Evolutionary conservation across 257 asterid species (phyloP), one percentile per base, ranked within the genome.

Genomic region (Scutellaria minor): DNA sequence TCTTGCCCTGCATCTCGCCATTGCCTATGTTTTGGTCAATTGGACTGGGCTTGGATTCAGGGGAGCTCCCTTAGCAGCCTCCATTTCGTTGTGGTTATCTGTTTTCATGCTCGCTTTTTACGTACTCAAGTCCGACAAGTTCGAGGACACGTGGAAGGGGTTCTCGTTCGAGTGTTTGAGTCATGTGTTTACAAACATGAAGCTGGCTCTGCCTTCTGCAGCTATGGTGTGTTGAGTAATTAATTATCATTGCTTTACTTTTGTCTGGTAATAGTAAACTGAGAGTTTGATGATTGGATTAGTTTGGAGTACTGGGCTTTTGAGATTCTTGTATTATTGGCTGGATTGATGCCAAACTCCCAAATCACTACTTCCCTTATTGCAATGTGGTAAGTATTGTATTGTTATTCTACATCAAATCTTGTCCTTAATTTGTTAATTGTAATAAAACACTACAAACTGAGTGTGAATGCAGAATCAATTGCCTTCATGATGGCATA

Each of bases 261-360:
- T 31, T 31, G 27, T 24, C 37, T 31, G 2, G 50, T 0, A 9
- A 1, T 50, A 0, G n/a, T 50, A 4, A 50, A n/a, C n/a, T 50
- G 55, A n/a, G 7, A 14, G 31, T 52, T 14, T n/a, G 8, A 14
- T 51, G 2, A 1, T 72, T 48, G 12, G 6, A 47, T 57, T 88
- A 94, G 98, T 71, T 70, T 94, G 85, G 97, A 94, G 73, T 84
- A 79, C 27, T 89, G 97, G 91, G 97, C 97, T 63, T 89, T 88
- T 53, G 99, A 94, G 89, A 64, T 83, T 70, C 95, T 91, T 24
- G 99, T 94, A 47, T 68, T 94, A 59, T 71, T 91, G 78, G 95
- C 97, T 0, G 97, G 99, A 44, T 60, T 91, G 74, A 85, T 94
- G 99, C 97, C 96, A 18, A 65, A 91, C 60, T 72, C 99, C 1